Evolutionary conservation across 129 eudicot species (phyloP), one percentile per base, ranked within the genome.

Genomic region (Tagetes erecta): DNA sequence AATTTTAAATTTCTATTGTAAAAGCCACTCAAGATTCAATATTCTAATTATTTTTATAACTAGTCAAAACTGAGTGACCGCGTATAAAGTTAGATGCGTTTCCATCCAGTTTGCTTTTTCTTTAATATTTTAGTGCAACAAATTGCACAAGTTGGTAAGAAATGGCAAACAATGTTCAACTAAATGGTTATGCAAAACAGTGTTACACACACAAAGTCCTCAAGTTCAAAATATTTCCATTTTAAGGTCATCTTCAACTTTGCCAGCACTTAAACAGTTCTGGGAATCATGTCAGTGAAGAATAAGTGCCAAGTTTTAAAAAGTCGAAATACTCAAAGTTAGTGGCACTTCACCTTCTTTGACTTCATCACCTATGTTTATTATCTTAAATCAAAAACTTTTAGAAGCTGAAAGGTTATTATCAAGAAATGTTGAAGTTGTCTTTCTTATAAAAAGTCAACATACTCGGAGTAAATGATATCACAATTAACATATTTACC

Each of bases 401-500:
- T 36, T 35, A 37, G 8, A 35, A 12, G 30, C 37, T 62, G 30
- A 10, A 62, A 62, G 4, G 44, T 10, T 11, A 9, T 59, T 59
- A 59, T 35, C 10, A 62, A 13, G 27, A 12, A 0, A 11, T 34
- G 34, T 59, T 8, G 14, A 62, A 11, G 27, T 34, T 11, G 8
- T 36, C 27, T 11, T 11, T 62, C 5, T 62, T 20, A 20, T 20
- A 37, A 36, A 36, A 62, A 62, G 67, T 62, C 45, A 62, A 62
- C 67, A 62, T 12, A 12, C 27, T 62, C 67, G 35, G 37, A 62
- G 67, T 12, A 35, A 62, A 62, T 37, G 67, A 35, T 37, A 62
- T 62, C 45, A 38, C 31, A n/a, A 36, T 35, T 52, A 57, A 72
- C 3, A 62, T 27, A 49, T 39, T 30, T 83, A 89, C 97, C 97